Conservation (phyloP, 1,284 basidiomycete genomes). For the Abortiporus biennis region DNA sequence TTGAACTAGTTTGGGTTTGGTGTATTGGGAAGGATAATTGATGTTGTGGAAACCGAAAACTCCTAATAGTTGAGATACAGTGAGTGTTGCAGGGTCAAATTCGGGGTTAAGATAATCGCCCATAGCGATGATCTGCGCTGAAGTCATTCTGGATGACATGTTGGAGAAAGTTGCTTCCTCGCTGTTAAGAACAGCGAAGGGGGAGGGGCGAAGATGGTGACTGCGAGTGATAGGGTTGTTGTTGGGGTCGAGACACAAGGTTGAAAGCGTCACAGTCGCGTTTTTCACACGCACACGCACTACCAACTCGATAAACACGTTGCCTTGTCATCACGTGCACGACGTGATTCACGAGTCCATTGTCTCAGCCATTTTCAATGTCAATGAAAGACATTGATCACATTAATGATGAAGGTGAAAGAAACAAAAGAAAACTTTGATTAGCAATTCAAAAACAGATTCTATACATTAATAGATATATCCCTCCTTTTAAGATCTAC, state of each 20-base stretch:
- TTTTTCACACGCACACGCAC: conserved; percentile 8
- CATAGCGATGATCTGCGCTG: conserved; percentile 61
- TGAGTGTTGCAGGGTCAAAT: conserved; percentile 79
- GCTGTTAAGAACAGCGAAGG: no score
- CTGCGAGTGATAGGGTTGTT: conserved; percentile 4
- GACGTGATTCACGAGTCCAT: no score
- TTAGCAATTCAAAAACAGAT: no score
- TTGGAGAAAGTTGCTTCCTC: conserved; percentile 17
- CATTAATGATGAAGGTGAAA: no score
- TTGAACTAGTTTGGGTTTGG: conserved; percentile 81
- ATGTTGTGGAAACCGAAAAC: conserved; percentile 82
- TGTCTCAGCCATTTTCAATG: conserved; percentile 1
- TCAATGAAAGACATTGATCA: no score
- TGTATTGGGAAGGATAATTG: conserved; percentile 70
- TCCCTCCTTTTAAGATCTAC: no score
- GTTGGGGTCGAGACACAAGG: conserved; percentile 11
- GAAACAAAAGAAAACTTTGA: no score
- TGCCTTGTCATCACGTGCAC: not conserved
- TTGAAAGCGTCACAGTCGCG: conserved; percentile 11
- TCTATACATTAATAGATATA: no score
- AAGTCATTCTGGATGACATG: conserved; percentile 65
- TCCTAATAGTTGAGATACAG: conserved; percentile 75
- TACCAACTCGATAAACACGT: not conserved
- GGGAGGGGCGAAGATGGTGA: conserved; percentile 18
- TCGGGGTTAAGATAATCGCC: conserved; percentile 81